These are phyloP conservation scores for Xylaria longipes DNA, from an alignment of 495 filamentous ascomycete genomes.

Conservation along the genomic window DNA sequence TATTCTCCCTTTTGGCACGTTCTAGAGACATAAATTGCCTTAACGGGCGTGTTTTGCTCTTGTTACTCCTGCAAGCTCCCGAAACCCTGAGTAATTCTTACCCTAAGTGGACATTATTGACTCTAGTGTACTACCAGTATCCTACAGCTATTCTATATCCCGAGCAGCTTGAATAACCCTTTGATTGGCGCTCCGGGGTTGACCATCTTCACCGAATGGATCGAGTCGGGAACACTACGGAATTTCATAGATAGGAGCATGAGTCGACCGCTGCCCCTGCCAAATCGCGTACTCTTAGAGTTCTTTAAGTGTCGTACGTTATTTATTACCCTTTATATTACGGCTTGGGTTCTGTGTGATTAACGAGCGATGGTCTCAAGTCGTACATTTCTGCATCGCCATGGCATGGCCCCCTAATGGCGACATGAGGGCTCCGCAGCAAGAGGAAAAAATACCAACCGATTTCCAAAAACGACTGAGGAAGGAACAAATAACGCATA, in stretches of 20 bases:
- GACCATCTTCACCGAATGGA: neutral
- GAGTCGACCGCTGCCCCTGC: neutral
- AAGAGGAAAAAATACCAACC: neutral
- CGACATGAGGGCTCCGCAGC: neutral
- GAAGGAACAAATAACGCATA: neutral
- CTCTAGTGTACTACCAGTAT: neutral
- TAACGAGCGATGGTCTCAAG: neutral
- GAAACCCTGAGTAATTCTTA: too few species aligned
- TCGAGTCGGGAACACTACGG: neutral
- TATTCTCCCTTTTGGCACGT: too few species aligned
- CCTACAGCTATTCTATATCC: conserved; percentile 3
- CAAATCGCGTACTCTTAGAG: neutral
- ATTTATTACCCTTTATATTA: neutral
- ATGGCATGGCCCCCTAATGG: conserved; percentile 8
- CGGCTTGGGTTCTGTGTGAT: neutral
- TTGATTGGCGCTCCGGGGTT: neutral
- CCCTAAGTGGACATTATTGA: too few species aligned
- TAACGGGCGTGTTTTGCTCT: too few species aligned
- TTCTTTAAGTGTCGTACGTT: conserved; percentile 2
- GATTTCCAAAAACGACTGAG: neutral
- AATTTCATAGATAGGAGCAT: neutral
- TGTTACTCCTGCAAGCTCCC: too few species aligned
- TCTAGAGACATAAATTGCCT: too few species aligned
- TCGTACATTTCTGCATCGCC: neutral
- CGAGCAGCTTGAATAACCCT: neutral